Evolutionary conservation across 805 yeast genomes (phyloP), one percentile per base, ranked within the genome.

Genomic region (Sungouiella blattae): DNA sequence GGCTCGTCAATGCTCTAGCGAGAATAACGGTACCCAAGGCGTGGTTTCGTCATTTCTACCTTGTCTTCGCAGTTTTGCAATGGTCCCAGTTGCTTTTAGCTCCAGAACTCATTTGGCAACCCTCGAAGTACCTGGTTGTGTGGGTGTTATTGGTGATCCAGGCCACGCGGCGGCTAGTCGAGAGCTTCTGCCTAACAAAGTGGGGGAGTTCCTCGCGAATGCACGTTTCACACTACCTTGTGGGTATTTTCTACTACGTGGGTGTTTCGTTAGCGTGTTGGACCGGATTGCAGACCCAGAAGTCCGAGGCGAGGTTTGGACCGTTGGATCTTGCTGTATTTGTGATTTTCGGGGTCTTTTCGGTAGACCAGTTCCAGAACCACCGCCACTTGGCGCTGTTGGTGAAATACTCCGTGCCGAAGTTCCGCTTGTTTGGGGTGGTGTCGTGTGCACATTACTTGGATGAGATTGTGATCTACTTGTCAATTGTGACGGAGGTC

Each of bases 371-470:
- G 53, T 58, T 48, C 38, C 49, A 44, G 20, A 74, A 75, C 50
- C 89, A 82, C 49, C 31, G 22, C 5, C 65, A 73, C 35, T 57
- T 82, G 26, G 62, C 84, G 0, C 32, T 46, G 3, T 52, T 81
- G 29, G 57, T 55, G 14, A 82, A 82, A 51, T 82, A 82, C 53
- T 65, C 76, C 1, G 47, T 69, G 17, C 93, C 94, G 2, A 53
- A 49, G 2, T 53, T 58, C 23, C 69, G 80, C 1, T 43, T 77
- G 30, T 82, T 82, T 52, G 55, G 55, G 28, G 54, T 53, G n/a
- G 64, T 73, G 2, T 63, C 77, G 12, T 75, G 82, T 45, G 83
- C 91, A 0, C 94, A 84, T 55, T 84, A 83, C 47, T 60, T 78
- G 13, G 82, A 81, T 53, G 94, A 84, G 50, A 60, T 80, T 5